These are phyloP conservation scores for Kazachstania psychrophila DNA, from an alignment of 805 yeast genomes.

Conservation along the genomic window DNA sequence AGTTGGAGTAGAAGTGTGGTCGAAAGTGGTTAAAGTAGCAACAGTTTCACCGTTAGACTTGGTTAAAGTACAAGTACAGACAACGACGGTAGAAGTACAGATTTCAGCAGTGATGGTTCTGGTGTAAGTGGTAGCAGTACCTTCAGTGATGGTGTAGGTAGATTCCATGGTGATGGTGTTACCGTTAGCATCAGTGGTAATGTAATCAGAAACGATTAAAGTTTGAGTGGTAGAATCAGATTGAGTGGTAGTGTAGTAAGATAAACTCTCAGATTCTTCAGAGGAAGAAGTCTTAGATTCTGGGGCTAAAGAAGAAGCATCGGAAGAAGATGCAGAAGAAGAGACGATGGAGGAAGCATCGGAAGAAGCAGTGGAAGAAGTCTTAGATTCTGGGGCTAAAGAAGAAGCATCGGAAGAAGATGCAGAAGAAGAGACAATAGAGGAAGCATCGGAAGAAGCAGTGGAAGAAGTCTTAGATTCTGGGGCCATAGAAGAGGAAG, in stretches of 20 bases:
- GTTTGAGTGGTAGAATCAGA: constrained; percentile 1
- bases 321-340: neutral
- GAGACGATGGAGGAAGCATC: neutral
- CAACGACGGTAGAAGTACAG: constrained; percentile 2
- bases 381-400: neutral
- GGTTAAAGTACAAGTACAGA: constrained; percentile 4
- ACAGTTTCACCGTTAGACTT: constrained; percentile 4
- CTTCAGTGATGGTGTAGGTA: constrained; percentile 1
- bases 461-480: neutral
- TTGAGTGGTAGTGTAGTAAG: constrained; percentile 4
- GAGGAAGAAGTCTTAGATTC: neutral
- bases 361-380: neutral
- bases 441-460: constrained; percentile 1
- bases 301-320: neutral
- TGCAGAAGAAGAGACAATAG: neutral
- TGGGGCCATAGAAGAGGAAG: neutral
- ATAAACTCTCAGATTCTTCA: too few species aligned
- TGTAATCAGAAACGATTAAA: constrained; percentile 2
- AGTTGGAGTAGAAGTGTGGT: constrained; percentile 5
- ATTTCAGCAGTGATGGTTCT: constrained; percentile 4
- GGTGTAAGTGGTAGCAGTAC: constrained; percentile 4
- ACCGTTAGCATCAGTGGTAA: constrained; percentile 4
- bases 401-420: neutral
- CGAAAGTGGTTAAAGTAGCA: constrained; percentile 2
- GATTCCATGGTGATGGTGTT: neutral